Evolutionary conservation across 148 eudicot species (phyloP), one percentile per base, ranked within the genome.

Genomic region (Vaccinium vitisidaea): DNA sequence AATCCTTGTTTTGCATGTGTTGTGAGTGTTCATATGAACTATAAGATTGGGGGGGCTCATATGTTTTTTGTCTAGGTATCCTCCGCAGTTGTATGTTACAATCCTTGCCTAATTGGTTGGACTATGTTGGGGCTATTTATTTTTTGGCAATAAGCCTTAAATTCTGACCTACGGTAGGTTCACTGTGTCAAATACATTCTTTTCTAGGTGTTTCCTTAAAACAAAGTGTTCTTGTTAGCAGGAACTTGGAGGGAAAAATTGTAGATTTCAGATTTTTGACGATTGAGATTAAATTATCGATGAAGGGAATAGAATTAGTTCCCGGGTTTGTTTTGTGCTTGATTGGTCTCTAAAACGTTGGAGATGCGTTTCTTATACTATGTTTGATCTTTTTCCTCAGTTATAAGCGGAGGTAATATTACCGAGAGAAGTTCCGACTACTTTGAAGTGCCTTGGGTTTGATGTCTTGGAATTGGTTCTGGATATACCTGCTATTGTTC

Each of bases 341-440:
- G 43, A 5, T 13, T 55, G 3, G 11, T 15, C 27, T 1, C 46
- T 50, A 61, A 70, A n/a, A 16, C 8, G 14, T 55, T 39, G 69
- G 18, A 75, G n/a, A 10, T 30, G 39, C 7, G 36, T 58, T 74
- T 76, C 79, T 48, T 8, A n/a, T 76, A 76, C 79, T 48, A 8
- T n/a, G 11, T 43, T 19, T 19, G 0, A 6, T 59, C 2, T 69
- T 36, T 56, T 86, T 36, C 70, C 59, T 77, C 70, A 82, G 84
- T 67, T 86, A 75, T 19, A 83, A 74, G 82, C 81, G 84, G 70
- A 86, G 52, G 54, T 82, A 82, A 78, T 21, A 76, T 49, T 27
- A 67, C 8, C 9, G 3, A 5, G 48, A 32, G 18, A 18, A 43
- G 23, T 8, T 48, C n/a, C 30, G 15, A 49, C 30, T 11, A 16